Conservation (phyloP, 805 yeast genomes). For the Lachancea sp. region DNA sequence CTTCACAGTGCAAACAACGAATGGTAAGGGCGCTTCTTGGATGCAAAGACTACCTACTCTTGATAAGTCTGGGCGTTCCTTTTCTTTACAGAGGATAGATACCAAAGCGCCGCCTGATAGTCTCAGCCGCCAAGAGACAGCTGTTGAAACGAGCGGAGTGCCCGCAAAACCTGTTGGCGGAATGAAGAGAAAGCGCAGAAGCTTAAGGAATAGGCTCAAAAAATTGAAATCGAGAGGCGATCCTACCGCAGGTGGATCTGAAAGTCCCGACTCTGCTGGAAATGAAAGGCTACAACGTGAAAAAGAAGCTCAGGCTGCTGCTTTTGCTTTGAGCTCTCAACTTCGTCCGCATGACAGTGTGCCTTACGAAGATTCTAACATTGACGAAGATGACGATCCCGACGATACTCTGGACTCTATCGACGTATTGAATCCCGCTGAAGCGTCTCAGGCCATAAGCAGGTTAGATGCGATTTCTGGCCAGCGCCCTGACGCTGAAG, state of each 20-base stretch:
- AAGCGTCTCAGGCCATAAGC: conserved; percentile 6
- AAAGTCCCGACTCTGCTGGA: conserved; percentile 23
- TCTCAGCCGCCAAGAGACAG: conserved; percentile 34
- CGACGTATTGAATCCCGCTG: conserved; percentile 4
- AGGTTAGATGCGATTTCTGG: conserved; percentile 7
- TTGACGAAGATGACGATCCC: conserved; percentile 6
- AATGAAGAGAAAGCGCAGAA: conserved; percentile 46
- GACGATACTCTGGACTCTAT: conserved; percentile 2
- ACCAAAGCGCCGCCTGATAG: conserved; percentile 42
- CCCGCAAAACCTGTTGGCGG: conserved; percentile 73
- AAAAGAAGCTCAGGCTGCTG: conserved; percentile 39
- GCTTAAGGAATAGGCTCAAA: conserved; percentile 24
- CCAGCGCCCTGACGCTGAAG: not conserved
- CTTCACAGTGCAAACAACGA: conserved; percentile 63
- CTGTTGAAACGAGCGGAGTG: conserved; percentile 56
- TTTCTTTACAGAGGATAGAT: conserved; percentile 78
- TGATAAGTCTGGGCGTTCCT: conserved; percentile 60
- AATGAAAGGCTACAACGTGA: conserved; percentile 37
- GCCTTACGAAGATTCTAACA: conserved; percentile 3
- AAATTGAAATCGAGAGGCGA: conserved; percentile 17
- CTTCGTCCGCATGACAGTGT: conserved; percentile 3
- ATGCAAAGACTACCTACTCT: conserved; percentile 76
- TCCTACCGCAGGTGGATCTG: conserved; percentile 4
- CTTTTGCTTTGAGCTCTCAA: conserved; percentile 32
- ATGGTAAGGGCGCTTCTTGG: conserved; percentile 62